Evolutionary conservation across 192 early-diverging fungal genomes (phyloP).

Genomic region (Coemansia sp.): DNA sequence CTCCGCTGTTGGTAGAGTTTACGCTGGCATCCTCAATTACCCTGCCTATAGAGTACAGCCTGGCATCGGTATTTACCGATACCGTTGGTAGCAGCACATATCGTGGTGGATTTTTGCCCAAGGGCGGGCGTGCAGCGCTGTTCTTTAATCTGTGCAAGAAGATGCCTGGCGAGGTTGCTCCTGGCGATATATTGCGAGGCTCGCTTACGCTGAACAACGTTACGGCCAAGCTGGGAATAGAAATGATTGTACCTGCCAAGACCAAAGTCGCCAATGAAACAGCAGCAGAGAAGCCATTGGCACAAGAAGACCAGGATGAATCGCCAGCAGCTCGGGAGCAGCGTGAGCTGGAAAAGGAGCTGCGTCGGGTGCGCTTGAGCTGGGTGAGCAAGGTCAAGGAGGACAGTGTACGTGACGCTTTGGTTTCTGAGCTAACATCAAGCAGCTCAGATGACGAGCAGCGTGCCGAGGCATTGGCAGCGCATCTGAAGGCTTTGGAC

Average conservation of each 20-base stretch:
- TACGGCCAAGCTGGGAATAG: constrained; percentile 44
- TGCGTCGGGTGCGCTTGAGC: constrained; percentile 75
- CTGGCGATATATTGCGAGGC: constrained; percentile 79
- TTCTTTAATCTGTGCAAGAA: constrained; percentile 26
- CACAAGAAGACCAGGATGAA: constrained; percentile 13
- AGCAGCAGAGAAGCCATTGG: constrained; percentile 22
- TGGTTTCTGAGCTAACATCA: constrained; percentile 63
- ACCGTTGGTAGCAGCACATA: constrained; percentile 56
- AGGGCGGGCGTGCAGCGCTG: constrained; percentile 48
- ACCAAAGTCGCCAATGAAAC: constrained; percentile 47
- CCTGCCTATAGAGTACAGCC: constrained; percentile 13
- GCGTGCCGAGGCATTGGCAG: constrained; percentile 47
- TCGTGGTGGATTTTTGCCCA: constrained; percentile 59
- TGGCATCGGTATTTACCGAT: constrained; percentile 55
- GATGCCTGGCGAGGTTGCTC: constrained; percentile 65
- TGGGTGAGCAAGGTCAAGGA: constrained; percentile 78
- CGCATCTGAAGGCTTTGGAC: constrained; percentile 49
- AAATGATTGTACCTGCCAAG: constrained; percentile 46
- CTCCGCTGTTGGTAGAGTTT: constrained; percentile 65
- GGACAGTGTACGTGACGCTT: constrained; percentile 55
- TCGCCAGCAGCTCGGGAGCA: constrained; percentile 54
- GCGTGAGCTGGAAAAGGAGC: constrained; percentile 62
- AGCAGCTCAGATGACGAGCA: constrained; percentile 48
- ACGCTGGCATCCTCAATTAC: constrained; percentile 56
- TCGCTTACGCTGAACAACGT: constrained; percentile 55